Conservation (phyloP, 1,284 basidiomycete genomes). For the Ustilago esculenta region DNA sequence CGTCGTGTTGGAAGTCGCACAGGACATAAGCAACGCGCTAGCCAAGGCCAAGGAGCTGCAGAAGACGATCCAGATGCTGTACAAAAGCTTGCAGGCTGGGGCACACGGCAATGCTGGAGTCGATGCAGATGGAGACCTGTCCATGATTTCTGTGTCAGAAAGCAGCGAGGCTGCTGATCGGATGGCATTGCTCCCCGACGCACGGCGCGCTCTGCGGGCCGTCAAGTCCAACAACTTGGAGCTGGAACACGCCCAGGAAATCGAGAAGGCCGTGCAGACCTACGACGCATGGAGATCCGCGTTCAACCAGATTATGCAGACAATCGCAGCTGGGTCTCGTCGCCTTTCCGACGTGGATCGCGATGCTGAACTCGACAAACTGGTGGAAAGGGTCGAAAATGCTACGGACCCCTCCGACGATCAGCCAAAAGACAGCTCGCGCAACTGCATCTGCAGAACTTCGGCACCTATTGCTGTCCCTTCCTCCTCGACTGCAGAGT, state of each 20-base stretch:
- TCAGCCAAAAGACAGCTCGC: conserved; percentile 20
- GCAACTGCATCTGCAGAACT: conserved; percentile 58
- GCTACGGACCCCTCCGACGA: conserved; percentile 39
- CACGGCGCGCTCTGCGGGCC: conserved; percentile 43
- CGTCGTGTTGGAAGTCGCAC: conserved; percentile 43
- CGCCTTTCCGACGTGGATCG: conserved; percentile 31
- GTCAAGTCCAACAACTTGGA: conserved; percentile 39
- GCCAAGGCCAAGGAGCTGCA: conserved; percentile 44
- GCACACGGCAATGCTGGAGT: background rate
- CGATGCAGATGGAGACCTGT: conserved; percentile 35
- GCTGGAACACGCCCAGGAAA: conserved; percentile 29
- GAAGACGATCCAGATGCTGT: conserved; percentile 24
- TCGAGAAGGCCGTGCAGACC: conserved; percentile 41
- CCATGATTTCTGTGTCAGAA: conserved; percentile 40
- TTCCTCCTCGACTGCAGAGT: conserved; percentile 33
- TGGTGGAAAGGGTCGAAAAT: conserved; percentile 43
- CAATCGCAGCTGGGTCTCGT: conserved; percentile 12
- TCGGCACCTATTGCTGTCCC: conserved; percentile 20
- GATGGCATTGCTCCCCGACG: conserved; percentile 46
- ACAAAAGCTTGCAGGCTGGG: conserved; percentile 25
- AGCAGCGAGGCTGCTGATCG: conserved; percentile 30
- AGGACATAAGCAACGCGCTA: conserved; percentile 28
- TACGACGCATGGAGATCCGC: conserved; percentile 51
- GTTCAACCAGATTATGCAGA: conserved; percentile 37
- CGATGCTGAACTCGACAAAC: conserved; percentile 33